Evolutionary conservation across 805 yeast species (phyloP).

Genomic region (Peterozyma toletana): DNA sequence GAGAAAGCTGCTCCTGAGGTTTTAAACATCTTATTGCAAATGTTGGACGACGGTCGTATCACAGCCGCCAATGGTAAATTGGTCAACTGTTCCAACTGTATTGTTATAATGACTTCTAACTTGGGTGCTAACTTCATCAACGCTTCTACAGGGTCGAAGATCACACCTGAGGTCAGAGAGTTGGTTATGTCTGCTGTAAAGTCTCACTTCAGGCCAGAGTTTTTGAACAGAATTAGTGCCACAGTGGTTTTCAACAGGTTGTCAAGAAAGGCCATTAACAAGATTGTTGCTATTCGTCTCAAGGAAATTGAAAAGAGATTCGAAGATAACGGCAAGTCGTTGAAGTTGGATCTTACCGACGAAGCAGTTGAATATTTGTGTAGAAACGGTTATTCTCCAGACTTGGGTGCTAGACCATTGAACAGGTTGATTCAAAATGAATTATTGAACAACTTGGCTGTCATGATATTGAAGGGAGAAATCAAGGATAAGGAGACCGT

Average conservation of each 20-base stretch:
- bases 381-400: constrained; percentile 81
- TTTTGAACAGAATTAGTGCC: constrained; percentile 90
- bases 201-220: constrained; percentile 93
- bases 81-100: constrained; percentile 86
- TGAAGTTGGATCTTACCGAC: constrained; percentile 65
- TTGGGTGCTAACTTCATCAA: constrained; percentile 90
- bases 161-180: constrained; percentile 63
- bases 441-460: constrained; percentile 80
- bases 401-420: constrained; percentile 95
- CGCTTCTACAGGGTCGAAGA: constrained; percentile 50
- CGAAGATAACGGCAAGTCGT: constrained; percentile 72
- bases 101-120: constrained; percentile 94
- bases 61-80: constrained; percentile 93
- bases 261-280: constrained; percentile 83
- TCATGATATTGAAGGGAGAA: constrained; percentile 82
- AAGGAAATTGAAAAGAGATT: constrained; percentile 82
- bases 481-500: constrained; percentile 84
- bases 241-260: constrained; percentile 90
- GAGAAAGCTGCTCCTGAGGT: constrained; percentile 99
- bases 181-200: constrained; percentile 79
- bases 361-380: constrained; percentile 79
- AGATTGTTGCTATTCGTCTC: constrained; percentile 83
- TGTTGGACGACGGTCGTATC: constrained; percentile 93
- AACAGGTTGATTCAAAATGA: constrained; percentile 87
- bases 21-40: constrained; percentile 81